Base-by-base conservation (phyloP, 306 rosid species). In the Malus sylvestris region DNA sequence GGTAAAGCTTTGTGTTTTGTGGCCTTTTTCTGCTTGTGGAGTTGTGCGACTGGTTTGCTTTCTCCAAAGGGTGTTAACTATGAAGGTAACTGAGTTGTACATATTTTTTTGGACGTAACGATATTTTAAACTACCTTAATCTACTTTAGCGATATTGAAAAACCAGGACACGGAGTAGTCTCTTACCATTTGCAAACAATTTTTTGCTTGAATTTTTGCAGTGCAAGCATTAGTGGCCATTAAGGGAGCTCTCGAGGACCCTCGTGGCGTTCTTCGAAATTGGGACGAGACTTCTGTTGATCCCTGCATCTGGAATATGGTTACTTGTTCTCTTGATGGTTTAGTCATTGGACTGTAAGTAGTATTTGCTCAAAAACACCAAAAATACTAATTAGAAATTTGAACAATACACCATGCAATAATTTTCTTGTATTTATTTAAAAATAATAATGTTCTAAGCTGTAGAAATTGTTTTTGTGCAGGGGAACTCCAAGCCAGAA, bases 241-340 rank as follows among this genome's bases (percentile, higher is more conserved):
- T 61, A 93, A 77, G 68, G 25, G 25, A 11, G 73, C 86, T 53
- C 79, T 96, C 13, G 66, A 65, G 75, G 99, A 93, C 74, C 97
- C 98, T 78, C 87, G 75, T 64, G 78, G 80, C 33, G 85, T 83
- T 57, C 88, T 96, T 59, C 46, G 49, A 72, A 91, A 76, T 68
- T 96, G 99, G 99, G 98, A 96, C 80, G 81, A 18, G 19, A 73
- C 83, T 76, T 93, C 97, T 66, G 99, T 96, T 59, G 99, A 96
- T 87, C 99, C 99, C 49, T 96, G 99, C 83, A 85, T 81, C 83
- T 96, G 99, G 99, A 78, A 76, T 66, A 82, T 88, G 93, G 87
- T 96, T 75, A 86, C 99, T 72, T 96, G 99, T 61, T 88, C 97
- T 70, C 1, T 83, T 78, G 97, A 91, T 51, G 86, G 75, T 81